Evolutionary conservation across 352 stramenopile species (phyloP).

Genomic region (Peronospora belbahrii): DNA sequence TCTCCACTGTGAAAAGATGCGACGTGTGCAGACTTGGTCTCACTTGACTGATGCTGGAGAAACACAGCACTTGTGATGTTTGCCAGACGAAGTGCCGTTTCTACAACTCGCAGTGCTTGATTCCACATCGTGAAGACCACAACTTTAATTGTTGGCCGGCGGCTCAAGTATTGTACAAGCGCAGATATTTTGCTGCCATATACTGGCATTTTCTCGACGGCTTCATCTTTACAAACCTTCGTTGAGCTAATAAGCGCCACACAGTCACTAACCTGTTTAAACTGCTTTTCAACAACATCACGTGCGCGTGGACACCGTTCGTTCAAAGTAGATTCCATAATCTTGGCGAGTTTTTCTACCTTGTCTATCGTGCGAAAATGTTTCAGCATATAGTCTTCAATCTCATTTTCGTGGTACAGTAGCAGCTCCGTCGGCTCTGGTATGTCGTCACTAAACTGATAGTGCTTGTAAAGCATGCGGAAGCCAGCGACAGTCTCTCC

Average conservation of each 20-base stretch:
- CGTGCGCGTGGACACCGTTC: conserved; percentile 49
- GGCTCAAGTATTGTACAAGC: conserved; percentile 57
- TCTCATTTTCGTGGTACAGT: conserved; percentile 50
- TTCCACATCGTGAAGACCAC: conserved; percentile 85
- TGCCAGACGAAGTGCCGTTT: conserved; percentile 46
- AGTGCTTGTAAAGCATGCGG: conserved; percentile 60
- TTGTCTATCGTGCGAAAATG: conserved; percentile 34
- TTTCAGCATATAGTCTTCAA: conserved; percentile 65
- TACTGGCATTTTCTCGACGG: conserved; percentile 20
- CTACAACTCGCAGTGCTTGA: conserved; percentile 49
- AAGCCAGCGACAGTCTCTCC: conserved; percentile 53
- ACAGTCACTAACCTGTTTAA: conserved; percentile 44
- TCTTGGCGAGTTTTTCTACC: conserved; percentile 33
- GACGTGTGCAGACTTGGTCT: conserved; percentile 70
- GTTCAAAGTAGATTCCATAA: conserved; percentile 55
- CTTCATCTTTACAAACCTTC: conserved; percentile 14
- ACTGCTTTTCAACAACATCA: conserved; percentile 39
- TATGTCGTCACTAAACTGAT: conserved; percentile 29
- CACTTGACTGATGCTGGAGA: conserved; percentile 65
- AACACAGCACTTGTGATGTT: conserved; percentile 63
- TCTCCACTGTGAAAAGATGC: conserved; percentile 54
- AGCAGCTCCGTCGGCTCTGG: conserved; percentile 56
- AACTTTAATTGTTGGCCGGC: conserved; percentile 46
- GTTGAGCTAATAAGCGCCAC: conserved; percentile 29
- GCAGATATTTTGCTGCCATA: conserved; percentile 72